Evolutionary conservation across 2,329 filamentous ascomycete genomes (phyloP).

Genomic region (Knufia petricola): DNA sequence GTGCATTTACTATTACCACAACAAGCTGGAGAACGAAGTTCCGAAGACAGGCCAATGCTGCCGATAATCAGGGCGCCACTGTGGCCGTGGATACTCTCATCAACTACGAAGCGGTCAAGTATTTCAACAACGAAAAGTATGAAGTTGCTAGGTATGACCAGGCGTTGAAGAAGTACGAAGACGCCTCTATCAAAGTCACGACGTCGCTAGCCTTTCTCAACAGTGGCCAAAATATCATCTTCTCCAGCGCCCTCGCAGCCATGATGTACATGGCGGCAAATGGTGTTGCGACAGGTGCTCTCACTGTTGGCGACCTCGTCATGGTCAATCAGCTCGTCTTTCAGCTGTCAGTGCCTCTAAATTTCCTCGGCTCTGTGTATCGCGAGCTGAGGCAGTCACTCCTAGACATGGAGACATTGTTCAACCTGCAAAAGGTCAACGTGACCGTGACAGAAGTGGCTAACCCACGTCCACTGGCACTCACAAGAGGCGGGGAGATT

Average conservation of each 20-base stretch:
- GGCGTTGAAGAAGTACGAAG: conserved; percentile 76
- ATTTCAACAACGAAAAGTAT: conserved; percentile 98
- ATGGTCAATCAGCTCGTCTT: conserved; percentile 99
- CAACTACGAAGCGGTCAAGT: conserved; percentile 98
- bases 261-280: conserved; percentile 98
- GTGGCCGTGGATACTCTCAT: conserved; percentile 94
- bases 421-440: conserved; percentile 95
- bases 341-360: conserved; percentile 90
- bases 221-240: conserved; percentile 92
- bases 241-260: conserved; percentile 79
- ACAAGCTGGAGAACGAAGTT: conserved; percentile 98
- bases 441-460: conserved; percentile 71
- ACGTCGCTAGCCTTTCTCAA: conserved; percentile 91
- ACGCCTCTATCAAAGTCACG: conserved; percentile 90
- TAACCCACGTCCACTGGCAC: conserved; percentile 60
- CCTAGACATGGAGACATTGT: conserved; percentile 96
- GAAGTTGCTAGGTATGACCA: conserved; percentile 86
- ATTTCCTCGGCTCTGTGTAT: conserved; percentile 97
- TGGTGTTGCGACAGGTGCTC: conserved; percentile 67
- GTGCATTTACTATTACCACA: conserved; percentile 92
- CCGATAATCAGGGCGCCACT: conserved; percentile 89
- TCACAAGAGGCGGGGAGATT: conserved; percentile 77
- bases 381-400: conserved; percentile 89
- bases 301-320: conserved; percentile 92
- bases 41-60: conserved; percentile 85